Evolutionary conservation across 2,329 filamentous ascomycete species (phyloP), one percentile per base, ranked within the genome.

Genomic region (Penicillium sp.): DNA sequence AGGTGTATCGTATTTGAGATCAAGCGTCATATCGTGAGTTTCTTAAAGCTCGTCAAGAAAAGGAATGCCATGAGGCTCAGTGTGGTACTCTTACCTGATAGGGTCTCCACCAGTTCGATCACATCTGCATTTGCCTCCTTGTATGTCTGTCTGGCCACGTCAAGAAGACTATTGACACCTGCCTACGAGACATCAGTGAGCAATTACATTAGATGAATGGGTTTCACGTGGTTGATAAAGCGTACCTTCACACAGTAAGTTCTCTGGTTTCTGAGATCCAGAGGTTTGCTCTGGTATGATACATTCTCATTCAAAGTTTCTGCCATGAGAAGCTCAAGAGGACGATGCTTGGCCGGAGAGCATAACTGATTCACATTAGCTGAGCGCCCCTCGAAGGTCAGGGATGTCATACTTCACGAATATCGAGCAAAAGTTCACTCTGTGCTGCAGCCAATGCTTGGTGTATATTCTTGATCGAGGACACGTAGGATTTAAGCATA

Each of bases 181-280:
- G 91, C 86, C 83, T 90, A 61, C 7, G 14, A 2, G 11, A 6
- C 4, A 31, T 33, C 11, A 43, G 61, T 62, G 31, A 57, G 40
- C 58, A 71, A 28, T 69, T 63, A 21, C 45, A 29, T 4, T 3
- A 24, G 8, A 24, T 4, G 10, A 23, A 31, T 19, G 8, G 23
- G 4, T 24, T 6, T 13, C 4, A 10, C 16, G 3, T 31, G 10
- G 9, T 3, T 14, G 24, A 28, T 3, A 40, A n/a, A 2, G 13
- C n/a, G 37, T 66, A 87, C 85, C 76, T 89, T 94, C 28, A 97
- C 88, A 19, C 93, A 93, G 75, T 95, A 97, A 0, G 89, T 90
- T 59, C 93, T 82, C 69, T 97, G 93, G 57, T 97, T 96, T 13
- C 92, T 84, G 52, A 96, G 79, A 58, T 97, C 93, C 4, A 97